phyloP scores from a whole-genome alignment of 2,329 filamentous ascomycete genomes.

The Leptographium wingfieldii region DNA sequence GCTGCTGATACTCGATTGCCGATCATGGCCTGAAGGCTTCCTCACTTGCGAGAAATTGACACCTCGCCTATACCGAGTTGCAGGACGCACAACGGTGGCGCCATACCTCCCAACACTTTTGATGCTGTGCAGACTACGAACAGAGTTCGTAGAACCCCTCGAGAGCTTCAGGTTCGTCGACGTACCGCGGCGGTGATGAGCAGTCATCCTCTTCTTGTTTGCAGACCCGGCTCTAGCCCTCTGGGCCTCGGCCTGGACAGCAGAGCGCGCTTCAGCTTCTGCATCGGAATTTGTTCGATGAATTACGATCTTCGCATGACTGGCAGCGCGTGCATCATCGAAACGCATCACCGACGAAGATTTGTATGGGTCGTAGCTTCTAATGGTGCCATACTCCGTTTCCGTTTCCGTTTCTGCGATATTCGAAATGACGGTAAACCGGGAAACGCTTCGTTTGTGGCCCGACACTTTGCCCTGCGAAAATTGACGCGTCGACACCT shows the following conservation, averaged over 20 bases:
- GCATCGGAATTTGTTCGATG: slow-evolving; percentile 36
- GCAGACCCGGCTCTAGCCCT: slow-evolving; percentile 4
- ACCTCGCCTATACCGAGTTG: slow-evolving; percentile 35
- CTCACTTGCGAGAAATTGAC: slow-evolving; percentile 42
- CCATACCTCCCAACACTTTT: slow-evolving; percentile 21
- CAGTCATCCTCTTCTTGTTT: slow-evolving; percentile 12
- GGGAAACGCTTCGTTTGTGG: slow-evolving; percentile 41
- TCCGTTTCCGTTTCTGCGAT: slow-evolving; percentile 31
- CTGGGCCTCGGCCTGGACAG: slow-evolving; percentile 11
- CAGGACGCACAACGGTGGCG: slow-evolving; percentile 26
- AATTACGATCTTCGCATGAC: slow-evolving; percentile 56
- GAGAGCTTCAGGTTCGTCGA: slow-evolving; percentile 20
- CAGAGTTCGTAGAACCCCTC: slow-evolving; percentile 34
- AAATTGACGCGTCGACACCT: slow-evolving; percentile 50
- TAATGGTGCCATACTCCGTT: slow-evolving; percentile 30
- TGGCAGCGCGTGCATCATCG: slow-evolving; percentile 33
- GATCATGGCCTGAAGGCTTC: slow-evolving; percentile 18
- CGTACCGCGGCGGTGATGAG: slow-evolving; percentile 17
- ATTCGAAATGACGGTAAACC: slow-evolving; percentile 54
- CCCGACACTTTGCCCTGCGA: slow-evolving; percentile 31
- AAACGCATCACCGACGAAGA: slow-evolving; percentile 43
- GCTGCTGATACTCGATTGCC: slow-evolving; percentile 5
- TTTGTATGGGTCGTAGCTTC: slow-evolving; percentile 77
- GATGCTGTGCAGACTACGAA: slow-evolving; percentile 18
- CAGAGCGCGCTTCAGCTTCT: slow-evolving; percentile 23